A percentile compares a stretch with the other conserved stretches of the same genome.
phyloP scores from a whole-genome alignment of 106 monocot species.

The Alisma plantagoaquatica region DNA sequence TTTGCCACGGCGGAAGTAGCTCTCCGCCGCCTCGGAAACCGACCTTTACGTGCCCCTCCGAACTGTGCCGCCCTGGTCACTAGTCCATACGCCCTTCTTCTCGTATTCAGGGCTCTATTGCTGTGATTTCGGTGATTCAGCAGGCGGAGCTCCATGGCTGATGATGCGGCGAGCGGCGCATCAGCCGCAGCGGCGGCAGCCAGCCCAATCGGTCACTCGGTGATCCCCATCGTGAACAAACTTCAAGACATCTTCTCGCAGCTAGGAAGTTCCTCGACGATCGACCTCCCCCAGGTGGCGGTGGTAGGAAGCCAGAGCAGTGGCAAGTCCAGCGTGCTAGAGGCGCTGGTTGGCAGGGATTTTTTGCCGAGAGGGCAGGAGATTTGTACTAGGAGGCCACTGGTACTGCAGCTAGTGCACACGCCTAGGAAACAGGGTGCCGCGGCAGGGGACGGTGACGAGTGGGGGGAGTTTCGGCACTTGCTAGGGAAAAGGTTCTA shows the following conservation, averaged over 20 bases:
- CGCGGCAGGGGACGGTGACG: conserved; percentile 27
- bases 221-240: conserved; percentile 87
- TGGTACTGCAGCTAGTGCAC: conserved; percentile 83
- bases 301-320: conserved; percentile 93
- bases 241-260: conserved; percentile 82
- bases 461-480: conserved; percentile 96
- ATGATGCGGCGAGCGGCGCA: conserved; percentile 17
- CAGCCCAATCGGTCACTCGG: conserved; percentile 44
- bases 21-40: too few species aligned
- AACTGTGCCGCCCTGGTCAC: too few species aligned
- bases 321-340: conserved; percentile 81
- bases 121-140: too few species aligned
- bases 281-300: conserved; percentile 81
- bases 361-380: conserved; percentile 68
- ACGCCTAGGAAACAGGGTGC: conserved; percentile 9
- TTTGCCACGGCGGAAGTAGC: too few species aligned
- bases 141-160: too few species aligned
- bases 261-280: conserved; percentile 73
- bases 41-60: too few species aligned
- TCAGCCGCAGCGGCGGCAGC: conserved; percentile 6
- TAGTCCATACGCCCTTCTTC: too few species aligned
- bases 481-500: conserved; percentile 50
- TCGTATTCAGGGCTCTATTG: too few species aligned
- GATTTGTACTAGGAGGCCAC: conserved; percentile 66
- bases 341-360: conserved; percentile 70